phyloP scores from a whole-genome alignment of 306 rosid species.

The Gastrolobium bilobum region DNA sequence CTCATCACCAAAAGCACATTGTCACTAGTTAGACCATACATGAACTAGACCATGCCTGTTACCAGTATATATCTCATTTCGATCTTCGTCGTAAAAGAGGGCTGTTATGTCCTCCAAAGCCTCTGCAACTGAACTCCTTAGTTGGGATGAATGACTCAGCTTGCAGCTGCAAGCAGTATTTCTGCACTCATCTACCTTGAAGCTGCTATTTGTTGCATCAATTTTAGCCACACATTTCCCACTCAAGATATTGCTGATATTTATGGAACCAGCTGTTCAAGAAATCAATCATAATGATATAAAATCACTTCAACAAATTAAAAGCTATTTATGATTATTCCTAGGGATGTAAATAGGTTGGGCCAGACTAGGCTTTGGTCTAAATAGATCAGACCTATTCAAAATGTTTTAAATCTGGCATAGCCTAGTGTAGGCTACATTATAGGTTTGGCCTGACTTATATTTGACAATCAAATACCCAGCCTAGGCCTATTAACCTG shows the following conservation, averaged over 20 bases:
- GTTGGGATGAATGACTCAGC: constrained; percentile 51
- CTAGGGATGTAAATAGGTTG: too few species aligned
- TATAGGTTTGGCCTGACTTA: too few species aligned
- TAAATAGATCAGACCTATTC: too few species aligned
- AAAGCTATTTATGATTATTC: neutral
- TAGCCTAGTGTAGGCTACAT: too few species aligned
- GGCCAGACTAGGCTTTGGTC: too few species aligned
- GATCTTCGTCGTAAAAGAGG: constrained; percentile 89
- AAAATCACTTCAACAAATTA: constrained; percentile 25
- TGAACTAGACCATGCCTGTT: constrained; percentile 87
- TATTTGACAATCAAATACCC: too few species aligned
- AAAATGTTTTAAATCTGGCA: too few species aligned
- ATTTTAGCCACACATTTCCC: constrained; percentile 92
- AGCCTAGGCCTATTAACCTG: too few species aligned
- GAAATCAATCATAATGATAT: constrained; percentile 26
- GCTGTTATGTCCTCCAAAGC: constrained; percentile 95
- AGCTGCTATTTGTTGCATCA: constrained; percentile 58
- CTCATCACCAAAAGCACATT: constrained; percentile 23
- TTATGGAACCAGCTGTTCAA: constrained; percentile 83
- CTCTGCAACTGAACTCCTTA: constrained; percentile 81
- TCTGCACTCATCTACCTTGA: constrained; percentile 53
- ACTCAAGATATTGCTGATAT: constrained; percentile 89
- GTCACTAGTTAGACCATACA: constrained; percentile 87
- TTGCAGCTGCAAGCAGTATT: constrained; percentile 60
- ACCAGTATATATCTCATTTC: constrained; percentile 92